phyloP scores from a whole-genome alignment of 1,284 basidiomycete species.

The Pascua guehoae region DNA sequence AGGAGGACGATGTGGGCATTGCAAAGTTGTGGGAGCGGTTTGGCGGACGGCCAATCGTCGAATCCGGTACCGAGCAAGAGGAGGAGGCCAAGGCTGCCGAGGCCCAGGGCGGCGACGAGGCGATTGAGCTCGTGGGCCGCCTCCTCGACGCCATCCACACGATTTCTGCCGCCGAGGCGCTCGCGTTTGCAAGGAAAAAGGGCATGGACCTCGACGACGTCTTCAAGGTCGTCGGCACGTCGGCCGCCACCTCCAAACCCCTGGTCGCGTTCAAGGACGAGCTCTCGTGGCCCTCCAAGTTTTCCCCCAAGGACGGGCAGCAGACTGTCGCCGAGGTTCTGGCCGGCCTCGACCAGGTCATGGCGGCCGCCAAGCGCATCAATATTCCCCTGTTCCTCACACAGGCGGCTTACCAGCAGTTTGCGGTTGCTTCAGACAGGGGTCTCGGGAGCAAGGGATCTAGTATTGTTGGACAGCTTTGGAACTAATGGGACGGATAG shows the following conservation, averaged over 20 bases:
- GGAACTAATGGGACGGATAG: background rate
- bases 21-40: slow-evolving; percentile 40
- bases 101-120: slow-evolving; percentile 14
- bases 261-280: slow-evolving; percentile 10
- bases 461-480: slow-evolving; percentile 5
- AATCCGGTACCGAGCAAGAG: slow-evolving; percentile 28
- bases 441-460: slow-evolving; percentile 5
- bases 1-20: slow-evolving; percentile 34
- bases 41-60: slow-evolving; percentile 26
- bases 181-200: slow-evolving; percentile 43
- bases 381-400: slow-evolving; percentile 37
- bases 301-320: background rate
- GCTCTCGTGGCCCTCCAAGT: slow-evolving; percentile 1
- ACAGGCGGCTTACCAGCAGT: slow-evolving; percentile 34
- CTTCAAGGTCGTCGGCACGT: slow-evolving; percentile 38
- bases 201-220: slow-evolving; percentile 40
- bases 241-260: slow-evolving; percentile 15
- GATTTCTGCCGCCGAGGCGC: slow-evolving; percentile 44
- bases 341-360: slow-evolving; percentile 14
- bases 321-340: slow-evolving; percentile 12
- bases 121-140: slow-evolving; percentile 38
- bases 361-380: slow-evolving; percentile 30
- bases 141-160: slow-evolving; percentile 44
- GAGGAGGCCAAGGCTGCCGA: slow-evolving; percentile 26
- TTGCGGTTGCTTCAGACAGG: slow-evolving; percentile 16